Base-by-base conservation (phyloP, 352 stramenopile species). In the Globisporangium solare region DNA sequence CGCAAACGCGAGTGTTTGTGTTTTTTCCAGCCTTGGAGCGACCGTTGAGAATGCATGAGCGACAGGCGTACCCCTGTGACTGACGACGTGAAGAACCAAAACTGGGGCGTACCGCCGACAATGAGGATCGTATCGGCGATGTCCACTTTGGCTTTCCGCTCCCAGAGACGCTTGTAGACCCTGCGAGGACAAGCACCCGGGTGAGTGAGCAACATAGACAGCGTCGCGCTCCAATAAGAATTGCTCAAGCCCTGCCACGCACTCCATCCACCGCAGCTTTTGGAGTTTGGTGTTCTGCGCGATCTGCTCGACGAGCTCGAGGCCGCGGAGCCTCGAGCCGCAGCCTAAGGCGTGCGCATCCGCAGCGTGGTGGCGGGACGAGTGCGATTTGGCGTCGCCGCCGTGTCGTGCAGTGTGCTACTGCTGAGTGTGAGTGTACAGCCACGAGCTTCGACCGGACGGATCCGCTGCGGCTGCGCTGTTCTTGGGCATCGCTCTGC, bases 21-120 rank as follows among this genome's bases (percentile, higher is more conserved):
- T n/a, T n/a, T 35, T 35, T 35, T 8, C 27, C 27, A 35, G 10
- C 27, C 27, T 35, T 35, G 27, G 27, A n/a, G n/a, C n/a, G n/a
- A n/a, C n/a, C n/a, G n/a, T n/a, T n/a, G n/a, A n/a, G n/a, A 43
- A 18, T 18, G 39, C 39, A 43, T 13, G 12, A 35, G 10, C 1
- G 27, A 35, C n/a, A n/a, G n/a, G n/a, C 70, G 24, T 49, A 88
- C 78, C 24, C 76, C 79, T 6, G 79, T 83, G 59, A 32, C 42
- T 3, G 74, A 53, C 4, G 79, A 89, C 3, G 79, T 87, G 61
- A 77, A 86, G 61, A 74, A 89, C 79, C 79, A 89, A 37, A 79
- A 72, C 8, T 47, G 57, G 8, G 67, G 65, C 20, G 24, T 65
- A 17, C 79, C 79, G n/a, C 70, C 65, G 10, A 61, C 39, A 50